Evolutionary conservation across 2,329 filamentous ascomycete species (phyloP).

Genomic region (Balansia obtecta): DNA sequence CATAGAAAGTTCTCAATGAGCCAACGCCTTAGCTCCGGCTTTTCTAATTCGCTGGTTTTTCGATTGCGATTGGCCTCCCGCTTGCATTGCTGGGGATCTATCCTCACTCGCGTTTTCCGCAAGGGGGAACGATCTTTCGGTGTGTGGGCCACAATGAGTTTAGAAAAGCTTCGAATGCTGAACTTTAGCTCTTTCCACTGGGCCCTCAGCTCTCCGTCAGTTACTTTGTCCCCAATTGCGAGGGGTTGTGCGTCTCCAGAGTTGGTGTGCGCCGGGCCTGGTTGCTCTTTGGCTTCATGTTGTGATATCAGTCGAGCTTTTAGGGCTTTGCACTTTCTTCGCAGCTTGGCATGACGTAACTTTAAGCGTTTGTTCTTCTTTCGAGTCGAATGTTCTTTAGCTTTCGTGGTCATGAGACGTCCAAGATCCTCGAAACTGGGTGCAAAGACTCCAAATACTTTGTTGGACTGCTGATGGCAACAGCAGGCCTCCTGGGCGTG

Average conservation of each 20-base stretch:
- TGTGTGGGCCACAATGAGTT: neutral
- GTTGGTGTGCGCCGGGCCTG: neutral
- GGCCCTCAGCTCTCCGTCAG: neutral
- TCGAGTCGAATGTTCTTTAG: too few species aligned
- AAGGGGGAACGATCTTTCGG: neutral
- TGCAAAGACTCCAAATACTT: too few species aligned
- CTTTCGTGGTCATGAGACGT: too few species aligned
- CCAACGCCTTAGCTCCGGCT: neutral
- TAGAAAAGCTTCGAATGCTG: neutral
- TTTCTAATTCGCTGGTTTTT: neutral
- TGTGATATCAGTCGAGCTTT: neutral
- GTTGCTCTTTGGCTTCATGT: neutral
- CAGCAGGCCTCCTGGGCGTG: too few species aligned
- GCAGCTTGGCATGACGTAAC: neutral
- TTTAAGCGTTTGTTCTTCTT: neutral
- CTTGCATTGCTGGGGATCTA: neutral
- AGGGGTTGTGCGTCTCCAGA: neutral
- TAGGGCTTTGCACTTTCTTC: neutral
- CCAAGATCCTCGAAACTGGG: too few species aligned
- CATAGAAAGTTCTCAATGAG: neutral
- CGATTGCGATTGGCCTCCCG: neutral
- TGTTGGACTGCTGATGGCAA: too few species aligned
- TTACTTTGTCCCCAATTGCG: neutral
- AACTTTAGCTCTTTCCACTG: slow-evolving; percentile 1
- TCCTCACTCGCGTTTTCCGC: too few species aligned